A percentile compares a stretch with the other conserved stretches of the same genome.
These are phyloP conservation scores for Rhizopogon sp. DNA, from an alignment of 768 basidiomycete genomes.

Conservation along the genomic window DNA sequence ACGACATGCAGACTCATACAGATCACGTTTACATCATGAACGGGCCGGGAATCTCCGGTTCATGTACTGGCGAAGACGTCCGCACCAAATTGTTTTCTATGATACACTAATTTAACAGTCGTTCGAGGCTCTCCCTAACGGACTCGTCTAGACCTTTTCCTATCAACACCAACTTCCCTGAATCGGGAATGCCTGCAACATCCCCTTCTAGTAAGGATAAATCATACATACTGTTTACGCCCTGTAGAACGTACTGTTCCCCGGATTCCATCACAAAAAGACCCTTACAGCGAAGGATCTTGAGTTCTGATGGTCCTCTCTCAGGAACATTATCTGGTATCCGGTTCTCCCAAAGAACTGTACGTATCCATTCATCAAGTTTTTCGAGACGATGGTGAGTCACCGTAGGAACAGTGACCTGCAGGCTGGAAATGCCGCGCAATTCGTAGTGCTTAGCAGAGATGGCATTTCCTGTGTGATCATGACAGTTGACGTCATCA, in stretches of 20 bases:
- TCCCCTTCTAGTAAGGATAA: constrained; percentile 42
- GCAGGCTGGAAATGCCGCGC: constrained; percentile 79
- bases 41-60: too few species aligned
- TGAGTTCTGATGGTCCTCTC: constrained; percentile 27
- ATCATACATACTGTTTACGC: constrained; percentile 89
- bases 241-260: constrained; percentile 75
- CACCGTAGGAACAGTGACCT: constrained; percentile 63
- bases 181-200: constrained; percentile 45
- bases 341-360: constrained; percentile 74
- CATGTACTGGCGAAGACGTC: background rate
- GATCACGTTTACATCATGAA: too few species aligned
- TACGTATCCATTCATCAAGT: constrained; percentile 79
- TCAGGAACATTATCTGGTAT: constrained; percentile 32
- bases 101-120: constrained; percentile 5
- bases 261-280: constrained; percentile 55
- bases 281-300: constrained; percentile 87
- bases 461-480: constrained; percentile 26
- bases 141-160: constrained; percentile 68
- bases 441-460: constrained; percentile 55
- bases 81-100: constrained; percentile 1
- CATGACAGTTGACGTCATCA: constrained; percentile 26
- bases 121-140: constrained; percentile 51
- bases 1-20: background rate
- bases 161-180: constrained; percentile 83
- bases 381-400: constrained; percentile 37